These are phyloP conservation scores for Pestalotiopsis sp. DNA, from an alignment of 2,329 filamentous ascomycete genomes.

Conservation along the genomic window DNA sequence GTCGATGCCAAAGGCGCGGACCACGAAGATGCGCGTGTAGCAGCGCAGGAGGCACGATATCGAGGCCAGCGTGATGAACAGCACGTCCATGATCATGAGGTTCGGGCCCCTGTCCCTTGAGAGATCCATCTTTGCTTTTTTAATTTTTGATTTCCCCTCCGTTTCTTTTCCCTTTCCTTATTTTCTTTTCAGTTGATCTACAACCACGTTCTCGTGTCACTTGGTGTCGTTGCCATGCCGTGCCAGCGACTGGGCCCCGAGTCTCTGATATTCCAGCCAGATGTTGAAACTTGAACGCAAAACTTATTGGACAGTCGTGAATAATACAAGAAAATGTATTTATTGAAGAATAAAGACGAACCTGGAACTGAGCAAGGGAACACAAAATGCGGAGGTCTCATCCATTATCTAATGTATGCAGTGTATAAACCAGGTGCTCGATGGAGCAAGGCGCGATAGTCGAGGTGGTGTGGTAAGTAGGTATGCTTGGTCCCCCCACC, in stretches of 20 bases:
- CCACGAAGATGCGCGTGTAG: conserved; percentile 4
- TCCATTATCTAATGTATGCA: background rate
- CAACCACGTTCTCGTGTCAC: background rate
- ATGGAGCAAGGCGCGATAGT: background rate
- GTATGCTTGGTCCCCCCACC: background rate
- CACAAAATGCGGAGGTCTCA: background rate
- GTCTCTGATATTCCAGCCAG: background rate
- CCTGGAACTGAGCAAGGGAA: background rate
- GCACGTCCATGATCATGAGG: background rate
- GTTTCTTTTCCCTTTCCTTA: background rate
- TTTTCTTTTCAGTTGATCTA: background rate
- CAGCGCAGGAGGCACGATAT: background rate
- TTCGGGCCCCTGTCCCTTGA: background rate
- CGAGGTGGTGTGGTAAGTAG: background rate
- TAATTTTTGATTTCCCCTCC: background rate
- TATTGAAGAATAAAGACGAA: background rate
- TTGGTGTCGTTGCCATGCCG: background rate
- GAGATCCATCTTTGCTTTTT: background rate
- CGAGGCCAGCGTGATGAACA: conserved; percentile 2
- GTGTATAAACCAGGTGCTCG: background rate
- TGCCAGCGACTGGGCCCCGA: background rate
- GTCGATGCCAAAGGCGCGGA: conserved; percentile 1
- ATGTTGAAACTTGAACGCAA: background rate
- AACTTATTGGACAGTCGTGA: background rate
- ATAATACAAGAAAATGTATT: no score